These are phyloP conservation scores for Cordia subcordata DNA, from an alignment of 257 asterid genomes.

Conservation along the genomic window DNA sequence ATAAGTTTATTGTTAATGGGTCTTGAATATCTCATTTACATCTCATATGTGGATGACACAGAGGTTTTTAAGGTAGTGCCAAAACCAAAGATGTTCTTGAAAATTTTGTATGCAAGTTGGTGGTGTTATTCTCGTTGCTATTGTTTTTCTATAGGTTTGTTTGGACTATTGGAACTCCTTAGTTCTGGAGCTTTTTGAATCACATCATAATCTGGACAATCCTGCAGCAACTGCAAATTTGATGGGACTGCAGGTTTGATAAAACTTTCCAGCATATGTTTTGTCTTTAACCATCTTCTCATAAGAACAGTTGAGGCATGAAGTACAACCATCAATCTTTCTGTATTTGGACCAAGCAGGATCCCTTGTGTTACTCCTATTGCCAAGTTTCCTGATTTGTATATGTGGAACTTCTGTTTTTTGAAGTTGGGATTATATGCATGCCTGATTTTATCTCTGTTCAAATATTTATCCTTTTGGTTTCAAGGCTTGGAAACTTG, in stretches of 20 bases:
- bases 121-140: neutral
- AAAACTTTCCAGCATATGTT: neutral
- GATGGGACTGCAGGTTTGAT: slow-evolving; percentile 82
- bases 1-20: slow-evolving; percentile 62
- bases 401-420: neutral
- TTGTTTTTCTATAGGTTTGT: slow-evolving; percentile 60
- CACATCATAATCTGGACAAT: slow-evolving; percentile 66
- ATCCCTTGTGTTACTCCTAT: too few species aligned
- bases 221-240: slow-evolving; percentile 58
- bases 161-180: slow-evolving; percentile 95
- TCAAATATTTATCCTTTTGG: too few species aligned
- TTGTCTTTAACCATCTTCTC: neutral
- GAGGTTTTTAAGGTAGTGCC: slow-evolving; percentile 91
- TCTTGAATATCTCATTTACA: slow-evolving; percentile 83
- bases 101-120: neutral
- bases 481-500: too few species aligned
- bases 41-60: slow-evolving; percentile 94
- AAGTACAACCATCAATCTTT: neutral
- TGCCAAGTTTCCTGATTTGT: neutral
- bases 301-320: neutral
- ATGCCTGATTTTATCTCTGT: too few species aligned
- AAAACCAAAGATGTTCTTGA: too few species aligned
- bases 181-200: slow-evolving; percentile 87
- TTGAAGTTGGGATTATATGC: too few species aligned
- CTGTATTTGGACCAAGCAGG: neutral